Percentiles rank a stretch among this genome's conserved stretches.
phyloP scores from a whole-genome alignment of 495 filamentous ascomycete genomes.

The Eremomyces bilateralis region DNA sequence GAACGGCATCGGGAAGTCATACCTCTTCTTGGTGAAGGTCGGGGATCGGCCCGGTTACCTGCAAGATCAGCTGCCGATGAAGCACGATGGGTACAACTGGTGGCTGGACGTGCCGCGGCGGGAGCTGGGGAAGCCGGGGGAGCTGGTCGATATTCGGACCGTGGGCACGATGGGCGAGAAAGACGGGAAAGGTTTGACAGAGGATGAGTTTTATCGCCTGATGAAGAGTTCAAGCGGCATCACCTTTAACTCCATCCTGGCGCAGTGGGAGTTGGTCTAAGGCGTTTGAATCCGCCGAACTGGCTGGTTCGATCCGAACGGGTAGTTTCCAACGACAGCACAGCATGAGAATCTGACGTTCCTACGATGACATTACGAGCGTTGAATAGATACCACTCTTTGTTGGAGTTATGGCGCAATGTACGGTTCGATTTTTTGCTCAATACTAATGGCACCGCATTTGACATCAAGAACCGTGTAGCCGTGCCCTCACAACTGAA shows the following conservation, averaged over 20 bases:
- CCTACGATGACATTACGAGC: no score
- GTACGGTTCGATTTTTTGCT: no score
- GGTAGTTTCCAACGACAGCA: no score
- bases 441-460: no score
- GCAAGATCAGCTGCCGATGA: slow-evolving; percentile 44
- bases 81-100: slow-evolving; percentile 45
- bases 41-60: slow-evolving; percentile 42
- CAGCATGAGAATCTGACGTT: no score
- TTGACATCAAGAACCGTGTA: no score
- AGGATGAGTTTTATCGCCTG: slow-evolving; percentile 40
- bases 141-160: slow-evolving; percentile 37
- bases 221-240: slow-evolving; percentile 37
- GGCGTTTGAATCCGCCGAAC: background rate
- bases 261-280: slow-evolving; percentile 48
- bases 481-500: no score
- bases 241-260: no score
- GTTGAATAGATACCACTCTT: no score
- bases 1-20: slow-evolving; percentile 39
- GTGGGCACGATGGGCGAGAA: slow-evolving; percentile 39
- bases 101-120: slow-evolving; percentile 47
- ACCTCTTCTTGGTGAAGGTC: slow-evolving; percentile 41
- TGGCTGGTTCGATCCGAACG: no score
- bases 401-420: no score
- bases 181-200: slow-evolving; percentile 46
- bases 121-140: slow-evolving; percentile 45